Base-by-base conservation (phyloP, 1,139 yeast genomes). In the Lodderomyces pseudojiufengensis region DNA sequence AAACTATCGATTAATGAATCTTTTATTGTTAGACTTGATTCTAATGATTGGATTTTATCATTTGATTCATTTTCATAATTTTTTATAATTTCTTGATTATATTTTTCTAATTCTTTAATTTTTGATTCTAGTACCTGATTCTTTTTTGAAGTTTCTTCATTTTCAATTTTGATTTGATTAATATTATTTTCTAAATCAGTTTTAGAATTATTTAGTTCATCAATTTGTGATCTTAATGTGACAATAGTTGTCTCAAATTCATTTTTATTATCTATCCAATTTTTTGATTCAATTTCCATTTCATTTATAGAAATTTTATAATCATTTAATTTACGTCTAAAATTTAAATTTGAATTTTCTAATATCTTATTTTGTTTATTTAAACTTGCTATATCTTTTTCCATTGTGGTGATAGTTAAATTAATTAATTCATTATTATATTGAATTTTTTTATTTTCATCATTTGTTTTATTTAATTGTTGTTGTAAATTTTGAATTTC, bases 361-460 rank as follows among this genome's bases (percentile, higher is more conserved):
- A 54, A 57, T 9, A 52, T 44, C 36, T 52, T 59, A 31, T 52
- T 47, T 25, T 48, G 54, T 41, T 62, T 61, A 5, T 55, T 52
- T 11, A 58, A 41, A 2, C 61, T 55, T 2, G 63, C 61, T 24
- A 61, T 46, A 36, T 63, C 68, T 14, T 60, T 44, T 26, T 60
- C 63, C 37, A 54, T 52, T 35, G 55, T 60, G 29, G 52, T 51
- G 31, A 63, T 47, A 45, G 62, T 66, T 14, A 60, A 51, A 5
- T 48, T 43, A 16, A 61, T 48, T 4, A 60, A 42, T 27, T 61
- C 62, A 38, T 60, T 58, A 35, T 51, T 54, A 20, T 55, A 50
- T 3, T 38, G 30, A 27, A 56, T 45, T 30, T 48, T 49, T 21
- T 52, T 49, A n/a, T 45, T 50, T 3, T 38, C 24, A 24, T 49